These are phyloP conservation scores for Pleochaeta shiraiana DNA, from an alignment of 2,329 filamentous ascomycete genomes.

Conservation along the genomic window DNA sequence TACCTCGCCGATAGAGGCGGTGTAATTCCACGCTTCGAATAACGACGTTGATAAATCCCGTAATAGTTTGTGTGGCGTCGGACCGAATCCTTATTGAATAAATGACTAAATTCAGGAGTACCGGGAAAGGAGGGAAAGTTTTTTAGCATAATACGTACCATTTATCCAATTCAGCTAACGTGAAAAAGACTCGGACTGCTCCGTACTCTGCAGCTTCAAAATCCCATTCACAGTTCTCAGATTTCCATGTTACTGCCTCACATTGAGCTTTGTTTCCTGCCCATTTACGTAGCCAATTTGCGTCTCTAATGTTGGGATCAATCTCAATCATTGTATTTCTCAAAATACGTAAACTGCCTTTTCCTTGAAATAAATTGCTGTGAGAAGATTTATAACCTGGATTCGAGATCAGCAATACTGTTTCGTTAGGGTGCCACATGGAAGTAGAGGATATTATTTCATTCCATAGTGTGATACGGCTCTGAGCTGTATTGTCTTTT, in stretches of 20 bases:
- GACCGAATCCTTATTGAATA: constrained; percentile 16
- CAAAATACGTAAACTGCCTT: constrained; percentile 18
- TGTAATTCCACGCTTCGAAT: constrained; percentile 16
- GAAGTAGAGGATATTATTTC: constrained; percentile 24
- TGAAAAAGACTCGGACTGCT: constrained; percentile 20
- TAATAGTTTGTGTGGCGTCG: constrained; percentile 18
- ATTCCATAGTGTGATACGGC: constrained; percentile 31
- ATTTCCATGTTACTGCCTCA: constrained; percentile 27
- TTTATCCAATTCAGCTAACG: constrained; percentile 23
- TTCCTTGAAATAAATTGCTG: constrained; percentile 6
- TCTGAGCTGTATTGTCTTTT: constrained; percentile 34
- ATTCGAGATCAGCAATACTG: constrained; percentile 26
- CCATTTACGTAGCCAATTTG: constrained; percentile 29
- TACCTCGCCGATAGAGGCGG: constrained; percentile 13
- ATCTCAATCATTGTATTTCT: constrained; percentile 29
- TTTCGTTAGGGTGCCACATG: constrained; percentile 25
- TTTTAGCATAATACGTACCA: constrained; percentile 14
- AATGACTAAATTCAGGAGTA: background rate
- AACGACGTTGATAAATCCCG: constrained; percentile 20
- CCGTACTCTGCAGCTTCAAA: constrained; percentile 18
- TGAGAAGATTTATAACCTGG: constrained; percentile 13
- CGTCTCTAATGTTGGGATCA: constrained; percentile 30
- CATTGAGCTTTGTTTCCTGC: constrained; percentile 25
- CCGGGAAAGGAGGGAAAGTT: background rate
- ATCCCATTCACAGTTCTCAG: constrained; percentile 23